Base-by-base conservation (phyloP, 2,329 filamentous ascomycete genomes). In the Penicillium sp. region DNA sequence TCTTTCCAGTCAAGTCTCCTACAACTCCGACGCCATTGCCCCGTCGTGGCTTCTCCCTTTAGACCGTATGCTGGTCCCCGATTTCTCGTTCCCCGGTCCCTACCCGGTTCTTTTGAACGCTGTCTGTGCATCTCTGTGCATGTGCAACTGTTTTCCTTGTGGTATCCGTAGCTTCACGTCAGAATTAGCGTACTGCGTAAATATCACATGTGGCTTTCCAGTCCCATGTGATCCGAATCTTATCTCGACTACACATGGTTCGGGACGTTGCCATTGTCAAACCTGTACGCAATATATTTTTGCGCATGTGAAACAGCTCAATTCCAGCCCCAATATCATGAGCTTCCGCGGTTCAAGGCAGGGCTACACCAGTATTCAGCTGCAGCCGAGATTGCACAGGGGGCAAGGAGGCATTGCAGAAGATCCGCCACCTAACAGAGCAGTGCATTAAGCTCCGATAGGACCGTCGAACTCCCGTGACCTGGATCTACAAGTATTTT, bases 171-270 rank as follows among this genome's bases (percentile, higher is more conserved):
- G 48, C 28, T 49, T 46, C 44, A 41, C 42, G 52, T 51, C 44
- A 46, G 36, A 45, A 28, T 48, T 48, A 49, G 31, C 51, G 28
- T 44, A 34, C 41, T 34, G 43, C 51, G 44, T 56, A 48, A 50
- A 45, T 38, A 46, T 45, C 33, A 48, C 26, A 16, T 42, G 53
- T 56, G 45, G 56, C 51, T 54, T 49, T 29, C 18, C 38, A 42
- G 41, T 31, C 49, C 41, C 53, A 57, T 57, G 48, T 59, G 56
- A 59, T 54, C 41, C 28, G 49, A 52, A 56, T 56, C 53, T 58
- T 58, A 56, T 52, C 53, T 48, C 26, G 36, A 56, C 56, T 42
- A 50, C 56, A 45, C 29, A 41, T 23, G 16, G 36, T 21, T 15
- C 36, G 36, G 18, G 36, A 2, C 6, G 36, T 39, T 21, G 26